Conservation (phyloP, 768 basidiomycete species). For the Clitopilus passeckerianus region DNA sequence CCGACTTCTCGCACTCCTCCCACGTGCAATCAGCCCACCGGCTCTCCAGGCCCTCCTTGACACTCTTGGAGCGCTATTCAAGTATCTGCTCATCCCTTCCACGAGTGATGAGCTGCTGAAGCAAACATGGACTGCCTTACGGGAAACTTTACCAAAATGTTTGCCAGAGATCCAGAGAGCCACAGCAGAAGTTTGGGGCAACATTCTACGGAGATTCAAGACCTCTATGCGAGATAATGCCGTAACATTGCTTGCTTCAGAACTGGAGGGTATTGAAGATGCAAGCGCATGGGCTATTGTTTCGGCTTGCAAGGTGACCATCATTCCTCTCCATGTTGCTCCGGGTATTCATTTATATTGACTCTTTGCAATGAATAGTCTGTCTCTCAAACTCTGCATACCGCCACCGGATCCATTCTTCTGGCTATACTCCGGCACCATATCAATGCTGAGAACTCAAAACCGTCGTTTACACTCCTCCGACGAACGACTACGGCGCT, state of each 20-base stretch:
- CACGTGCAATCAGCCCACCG: constrained; percentile 51
- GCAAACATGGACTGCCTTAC: constrained; percentile 56
- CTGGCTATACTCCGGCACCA: constrained; percentile 52
- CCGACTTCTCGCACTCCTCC: constrained; percentile 52
- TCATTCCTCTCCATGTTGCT: neutral
- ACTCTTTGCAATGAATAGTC: constrained; percentile 38
- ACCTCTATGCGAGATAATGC: constrained; percentile 49
- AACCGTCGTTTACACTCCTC: constrained; percentile 47
- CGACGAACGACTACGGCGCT: constrained; percentile 75
- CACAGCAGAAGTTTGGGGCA: constrained; percentile 86
- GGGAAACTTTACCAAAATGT: constrained; percentile 49
- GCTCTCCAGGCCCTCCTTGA: constrained; percentile 61
- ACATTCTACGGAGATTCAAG: constrained; percentile 69
- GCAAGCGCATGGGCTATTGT: constrained; percentile 71
- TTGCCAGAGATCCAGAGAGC: constrained; percentile 70
- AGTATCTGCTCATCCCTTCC: constrained; percentile 65
- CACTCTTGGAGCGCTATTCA: constrained; percentile 67
- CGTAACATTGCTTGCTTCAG: constrained; percentile 47
- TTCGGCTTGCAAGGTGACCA: constrained; percentile 71
- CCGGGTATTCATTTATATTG: constrained; percentile 1
- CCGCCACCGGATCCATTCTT: constrained; percentile 62
- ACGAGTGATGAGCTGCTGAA: constrained; percentile 49
- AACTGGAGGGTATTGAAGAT: constrained; percentile 49
- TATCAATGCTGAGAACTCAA: constrained; percentile 32
- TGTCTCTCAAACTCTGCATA: constrained; percentile 81